These are phyloP conservation scores for Carex scoparia DNA, from an alignment of 176 grass and related monocot genomes.

Conservation along the genomic window DNA sequence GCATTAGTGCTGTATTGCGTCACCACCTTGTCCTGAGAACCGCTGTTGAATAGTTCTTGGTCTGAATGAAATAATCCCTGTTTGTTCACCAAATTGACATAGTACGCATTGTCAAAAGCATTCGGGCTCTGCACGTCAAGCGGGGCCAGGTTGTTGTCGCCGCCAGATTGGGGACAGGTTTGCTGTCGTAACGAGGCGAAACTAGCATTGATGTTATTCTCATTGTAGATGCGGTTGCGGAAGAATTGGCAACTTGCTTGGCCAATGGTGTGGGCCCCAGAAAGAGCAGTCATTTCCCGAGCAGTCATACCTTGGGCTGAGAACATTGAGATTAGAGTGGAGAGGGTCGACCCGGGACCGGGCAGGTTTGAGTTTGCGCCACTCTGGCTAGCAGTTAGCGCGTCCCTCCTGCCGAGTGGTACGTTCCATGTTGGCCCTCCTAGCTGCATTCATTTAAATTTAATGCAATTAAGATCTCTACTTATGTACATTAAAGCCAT, in stretches of 20 bases:
- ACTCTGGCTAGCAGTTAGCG: constrained; percentile 33
- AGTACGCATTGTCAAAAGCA: constrained; percentile 70
- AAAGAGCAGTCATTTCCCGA: constrained; percentile 61
- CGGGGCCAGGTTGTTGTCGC: constrained; percentile 53
- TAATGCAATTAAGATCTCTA: neutral
- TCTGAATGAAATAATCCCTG: constrained; percentile 68
- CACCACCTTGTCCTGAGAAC: constrained; percentile 50
- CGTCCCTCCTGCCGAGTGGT: constrained; percentile 52
- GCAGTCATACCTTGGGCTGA: constrained; percentile 41
- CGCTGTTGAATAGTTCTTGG: constrained; percentile 55
- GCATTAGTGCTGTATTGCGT: constrained; percentile 37
- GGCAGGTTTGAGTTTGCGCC: constrained; percentile 52
- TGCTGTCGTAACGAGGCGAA: constrained; percentile 37
- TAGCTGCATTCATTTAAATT: constrained; percentile 29
- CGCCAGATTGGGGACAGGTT: constrained; percentile 41
- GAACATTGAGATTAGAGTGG: constrained; percentile 44
- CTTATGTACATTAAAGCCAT: neutral
- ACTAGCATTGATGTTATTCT: constrained; percentile 33
- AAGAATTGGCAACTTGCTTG: constrained; percentile 49
- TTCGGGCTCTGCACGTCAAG: constrained; percentile 34
- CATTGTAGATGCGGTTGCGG: constrained; percentile 65
- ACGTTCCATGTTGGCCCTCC: constrained; percentile 72
- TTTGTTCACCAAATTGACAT: constrained; percentile 38
- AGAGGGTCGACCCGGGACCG: constrained; percentile 33
- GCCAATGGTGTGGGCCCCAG: constrained; percentile 80